Evolutionary conservation across 2,329 filamentous ascomycete genomes (phyloP), one percentile per base, ranked within the genome.

Genomic region (Pseudogymnoascus sp.): DNA sequence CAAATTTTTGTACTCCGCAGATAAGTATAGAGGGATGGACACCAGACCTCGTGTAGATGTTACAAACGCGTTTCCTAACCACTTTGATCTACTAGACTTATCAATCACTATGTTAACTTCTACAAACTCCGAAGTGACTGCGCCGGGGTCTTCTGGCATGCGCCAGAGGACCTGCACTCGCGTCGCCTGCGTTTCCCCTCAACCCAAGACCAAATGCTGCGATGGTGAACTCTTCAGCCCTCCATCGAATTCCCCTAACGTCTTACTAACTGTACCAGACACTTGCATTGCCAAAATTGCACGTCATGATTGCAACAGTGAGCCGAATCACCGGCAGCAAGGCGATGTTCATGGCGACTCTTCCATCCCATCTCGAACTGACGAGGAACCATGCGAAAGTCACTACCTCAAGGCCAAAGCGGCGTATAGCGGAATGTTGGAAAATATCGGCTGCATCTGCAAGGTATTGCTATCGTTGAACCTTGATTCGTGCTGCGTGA

Each of bases 401-500:
- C 62, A 64, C 39, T 45, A 25, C 21, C 16, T 16, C 13, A 41
- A 64, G 37, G 51, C 62, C 3, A 61, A 43, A 21, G 51, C 31
- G 10, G 36, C 28, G 34, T 64, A 64, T 19, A 60, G 62, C 31
- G 62, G n/a, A 11, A 61, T 64, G 11, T 21, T 61, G 14, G 37
- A 61, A 8, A 61, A 64, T 13, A 60, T 64, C 45, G 51, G 62
- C 5, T 64, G 62, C 23, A 64, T 64, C 21, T 64, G 62, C 62
- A 64, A 43, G 31, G 34, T 64, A 21, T 45, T 61, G 21, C 51
- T 64, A 11, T 64, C 62, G 8, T 41, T 64, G 51, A 64, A 61
- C 14, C 19, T 64, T 19, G 62, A 64, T 19, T 23, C 62, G n/a
- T 64, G 62, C 48, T 64, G 62, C 34, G 34, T 43, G 1, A 14